Evolutionary conservation across 202 grass and related monocot genomes (phyloP).

Genomic region (Eragrostis tef): DNA sequence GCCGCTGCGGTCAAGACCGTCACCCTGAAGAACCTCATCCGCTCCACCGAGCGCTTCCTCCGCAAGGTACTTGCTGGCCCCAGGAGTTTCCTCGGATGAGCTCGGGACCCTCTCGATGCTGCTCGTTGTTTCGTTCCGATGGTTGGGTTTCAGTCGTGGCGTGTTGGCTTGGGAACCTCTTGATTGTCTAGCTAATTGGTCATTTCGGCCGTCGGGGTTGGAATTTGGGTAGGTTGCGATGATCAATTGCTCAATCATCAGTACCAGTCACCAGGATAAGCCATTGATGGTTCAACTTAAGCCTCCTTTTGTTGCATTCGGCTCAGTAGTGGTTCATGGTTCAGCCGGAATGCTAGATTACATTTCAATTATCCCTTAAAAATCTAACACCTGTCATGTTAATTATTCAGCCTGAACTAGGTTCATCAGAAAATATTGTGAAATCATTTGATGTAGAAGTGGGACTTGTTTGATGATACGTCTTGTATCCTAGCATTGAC

Average conservation of each 20-base stretch:
- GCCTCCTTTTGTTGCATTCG: background rate
- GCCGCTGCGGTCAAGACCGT: conserved; percentile 49
- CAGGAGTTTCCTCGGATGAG: background rate
- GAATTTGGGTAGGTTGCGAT: background rate
- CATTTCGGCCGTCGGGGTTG: background rate
- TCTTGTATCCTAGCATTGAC: background rate
- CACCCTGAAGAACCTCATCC: conserved; percentile 92
- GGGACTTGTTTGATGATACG: background rate
- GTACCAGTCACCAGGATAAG: background rate
- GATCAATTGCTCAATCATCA: conserved; percentile 2
- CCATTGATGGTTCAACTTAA: conserved; percentile 7
- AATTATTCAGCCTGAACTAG: conserved; percentile 9
- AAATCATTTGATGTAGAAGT: background rate
- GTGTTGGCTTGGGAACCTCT: background rate
- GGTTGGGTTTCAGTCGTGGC: conserved; percentile 10
- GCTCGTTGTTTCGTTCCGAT: background rate
- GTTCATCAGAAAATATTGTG: background rate
- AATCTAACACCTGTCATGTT: background rate
- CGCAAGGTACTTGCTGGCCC: conserved; percentile 70
- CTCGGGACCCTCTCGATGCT: background rate
- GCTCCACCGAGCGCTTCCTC: conserved; percentile 86
- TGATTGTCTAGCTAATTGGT: background rate
- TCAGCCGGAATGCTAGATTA: conserved; percentile 1
- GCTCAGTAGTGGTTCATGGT: background rate
- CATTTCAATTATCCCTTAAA: background rate